phyloP scores from a whole-genome alignment of 2,329 filamentous ascomycete genomes.

The Xylariaceae sp. region DNA sequence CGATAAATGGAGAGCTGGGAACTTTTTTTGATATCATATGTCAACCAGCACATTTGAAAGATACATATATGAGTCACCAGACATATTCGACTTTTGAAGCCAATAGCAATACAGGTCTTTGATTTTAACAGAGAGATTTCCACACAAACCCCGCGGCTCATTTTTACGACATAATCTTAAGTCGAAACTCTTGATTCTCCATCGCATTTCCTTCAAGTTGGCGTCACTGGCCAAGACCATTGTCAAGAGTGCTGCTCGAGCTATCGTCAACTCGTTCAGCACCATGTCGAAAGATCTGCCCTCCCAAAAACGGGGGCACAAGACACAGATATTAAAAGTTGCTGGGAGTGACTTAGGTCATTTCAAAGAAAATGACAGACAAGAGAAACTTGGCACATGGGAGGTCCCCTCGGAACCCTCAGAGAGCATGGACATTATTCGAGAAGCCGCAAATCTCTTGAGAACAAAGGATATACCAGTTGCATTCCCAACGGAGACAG shows the following conservation, averaged over 20 bases:
- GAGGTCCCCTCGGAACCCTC: constrained; percentile 22
- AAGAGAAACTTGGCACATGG: constrained; percentile 26
- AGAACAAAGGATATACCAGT: constrained; percentile 68
- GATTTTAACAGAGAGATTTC: too few relatives aligned
- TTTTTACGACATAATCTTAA: constrained; percentile 13
- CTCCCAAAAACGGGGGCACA: constrained; percentile 5
- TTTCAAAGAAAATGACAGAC: constrained; percentile 23
- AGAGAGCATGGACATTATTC: constrained; percentile 39
- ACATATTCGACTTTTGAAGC: too few relatives aligned
- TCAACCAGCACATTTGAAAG: too few relatives aligned
- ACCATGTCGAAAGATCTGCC: constrained; percentile 31
- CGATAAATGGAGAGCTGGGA: too few relatives aligned
- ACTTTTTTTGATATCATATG: too few relatives aligned
- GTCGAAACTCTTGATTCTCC: not conserved
- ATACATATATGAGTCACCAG: too few relatives aligned
- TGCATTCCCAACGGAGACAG: constrained; percentile 95
- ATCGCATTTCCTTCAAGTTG: constrained; percentile 22
- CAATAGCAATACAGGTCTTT: too few relatives aligned
- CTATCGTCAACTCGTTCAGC: constrained; percentile 25
- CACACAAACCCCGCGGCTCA: too few relatives aligned
- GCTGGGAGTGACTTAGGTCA: constrained; percentile 21
- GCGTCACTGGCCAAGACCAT: constrained; percentile 19
- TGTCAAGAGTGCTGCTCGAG: constrained; percentile 24
- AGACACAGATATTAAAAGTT: constrained; percentile 25
- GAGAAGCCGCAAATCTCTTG: constrained; percentile 63